Evolutionary conservation across 2,329 filamentous ascomycete genomes (phyloP), one percentile per base, ranked within the genome.

Genomic region (Dactylellina sp.): DNA sequence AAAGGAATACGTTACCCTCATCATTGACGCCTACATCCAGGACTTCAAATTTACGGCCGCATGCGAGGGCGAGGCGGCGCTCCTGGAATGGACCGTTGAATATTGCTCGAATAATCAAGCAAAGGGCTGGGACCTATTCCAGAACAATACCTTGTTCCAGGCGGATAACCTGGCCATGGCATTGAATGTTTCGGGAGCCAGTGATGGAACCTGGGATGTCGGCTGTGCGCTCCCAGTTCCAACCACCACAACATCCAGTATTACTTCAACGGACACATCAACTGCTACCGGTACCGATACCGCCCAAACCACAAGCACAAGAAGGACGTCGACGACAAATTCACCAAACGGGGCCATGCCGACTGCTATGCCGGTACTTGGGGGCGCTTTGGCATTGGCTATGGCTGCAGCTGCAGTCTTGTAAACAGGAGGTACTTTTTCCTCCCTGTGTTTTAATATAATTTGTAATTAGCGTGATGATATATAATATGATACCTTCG

Each of bases 21-120:
- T 55, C 12, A 55, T 72, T 37, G 53, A 65, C 46, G 60, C 32
- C 2, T 72, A 72, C 53, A 55, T 72, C 25, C 68, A 72, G 32
- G 68, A 72, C 53, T 72, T 72, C 47, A 72, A 72, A 40, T 64
- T 72, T 53, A 72, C 68, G 0, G 44, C 68, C 11, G 7, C 59
- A 0, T 72, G 68, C 28, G 46, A 72, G 20, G 68, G 60, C 22
- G 52, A 72, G 20, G 68, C 68, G 14, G 11, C 68, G 12, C 42
- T 72, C 37, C 18, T 72, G 37, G 68, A 72, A n/a, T 72, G 68
- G 68, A 72, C 68, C 1, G 68, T 72, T 1, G 68, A 72, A 25
- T 72, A 60, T 37, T 72, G 68, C 56, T 52, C 68, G 18, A 72
- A 37, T 28, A 40, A 72, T 32, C 68, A 72, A 32, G 60, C 24